Evolutionary conservation across 2,329 filamentous ascomycete species (phyloP), one percentile per base, ranked within the genome.

Genomic region (Ascochyta viciae-villosae): DNA sequence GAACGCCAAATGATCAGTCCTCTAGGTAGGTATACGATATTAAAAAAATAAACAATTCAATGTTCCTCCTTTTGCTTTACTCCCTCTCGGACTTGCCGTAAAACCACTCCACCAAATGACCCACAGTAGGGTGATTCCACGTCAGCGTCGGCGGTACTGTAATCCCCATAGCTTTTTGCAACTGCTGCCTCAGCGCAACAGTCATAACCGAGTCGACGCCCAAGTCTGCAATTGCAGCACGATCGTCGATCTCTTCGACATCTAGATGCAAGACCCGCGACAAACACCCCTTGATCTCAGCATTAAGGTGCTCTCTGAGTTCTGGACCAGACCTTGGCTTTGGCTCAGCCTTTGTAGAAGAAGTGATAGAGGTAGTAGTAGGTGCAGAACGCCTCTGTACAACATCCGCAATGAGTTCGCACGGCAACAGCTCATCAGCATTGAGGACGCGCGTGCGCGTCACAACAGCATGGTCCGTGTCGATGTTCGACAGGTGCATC

Each of bases 201-300:
- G 69, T 77, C 76, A 79, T 77, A 10, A 80, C 76, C 4, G 69
- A 74, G 50, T 79, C 77, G 2, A 79, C 63, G 1, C 77, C 77
- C 27, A 79, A 42, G 51, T 80, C 75, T 2, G 67, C 61, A n/a
- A 80, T 52, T 7, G 74, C 68, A 4, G 69, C 68, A 12, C 61
- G 62, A 7, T 63, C 61, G 33, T 78, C 75, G 6, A 79, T 72
- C 1, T 77, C 74, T 0, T 70, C 66, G 7, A 59, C 43, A n/a
- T 64, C 58, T 2, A 76, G 53, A 50, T 74, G 70, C 38, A 79
- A 61, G 5, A 77, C 71, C 1, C 56, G 57, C 8, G 67, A 71
- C 9, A 79, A 67, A 51, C 73, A 75, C 4, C 63, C 65, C 4
- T 68, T 62, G 49, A 80, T 74, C 42, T 68, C 68, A 15, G 59